Percentiles rank a stretch among this genome's conserved stretches.
phyloP scores from a whole-genome alignment of 805 yeast species.

The Saturnispora quitensis region DNA sequence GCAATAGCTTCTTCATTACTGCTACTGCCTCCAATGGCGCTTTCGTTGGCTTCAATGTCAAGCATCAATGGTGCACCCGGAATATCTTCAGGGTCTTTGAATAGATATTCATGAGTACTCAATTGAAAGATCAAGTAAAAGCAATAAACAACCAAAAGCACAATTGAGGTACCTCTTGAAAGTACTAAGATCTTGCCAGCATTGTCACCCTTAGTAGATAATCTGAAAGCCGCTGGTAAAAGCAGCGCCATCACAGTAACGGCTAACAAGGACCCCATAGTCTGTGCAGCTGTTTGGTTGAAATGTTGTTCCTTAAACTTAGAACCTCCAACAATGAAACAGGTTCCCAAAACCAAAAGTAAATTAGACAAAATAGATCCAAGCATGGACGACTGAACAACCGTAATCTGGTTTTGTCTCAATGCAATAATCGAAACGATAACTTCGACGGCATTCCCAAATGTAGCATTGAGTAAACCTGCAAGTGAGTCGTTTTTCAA shows the following conservation, averaged over 20 bases:
- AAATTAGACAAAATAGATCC: slow-evolving; percentile 88
- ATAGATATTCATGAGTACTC: slow-evolving; percentile 70
- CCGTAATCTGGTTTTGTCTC: slow-evolving; percentile 74
- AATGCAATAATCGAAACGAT: slow-evolving; percentile 91
- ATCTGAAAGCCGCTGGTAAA: slow-evolving; percentile 94
- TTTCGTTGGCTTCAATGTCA: slow-evolving; percentile 23
- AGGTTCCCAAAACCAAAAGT: slow-evolving; percentile 87
- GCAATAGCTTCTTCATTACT: neutral
- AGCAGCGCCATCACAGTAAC: slow-evolving; percentile 81
- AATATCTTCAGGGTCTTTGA: slow-evolving; percentile 37
- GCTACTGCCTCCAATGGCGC: neutral
- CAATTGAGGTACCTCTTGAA: slow-evolving; percentile 79
- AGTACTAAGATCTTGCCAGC: slow-evolving; percentile 49
- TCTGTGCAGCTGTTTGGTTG: slow-evolving; percentile 95
- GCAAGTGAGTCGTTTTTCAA: slow-evolving; percentile 85
- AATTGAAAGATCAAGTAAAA: slow-evolving; percentile 82
- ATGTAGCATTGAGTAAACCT: slow-evolving; percentile 90
- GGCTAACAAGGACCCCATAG: slow-evolving; percentile 91
- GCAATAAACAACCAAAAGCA: slow-evolving; percentile 66
- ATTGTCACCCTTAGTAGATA: slow-evolving; percentile 39
- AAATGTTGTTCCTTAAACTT: slow-evolving; percentile 79
- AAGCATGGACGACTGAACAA: slow-evolving; percentile 95
- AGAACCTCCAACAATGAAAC: slow-evolving; percentile 88
- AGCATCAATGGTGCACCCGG: neutral
- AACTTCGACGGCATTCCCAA: slow-evolving; percentile 96